Conservation (phyloP, 306 rosid species). For the Comarum palustre region DNA sequence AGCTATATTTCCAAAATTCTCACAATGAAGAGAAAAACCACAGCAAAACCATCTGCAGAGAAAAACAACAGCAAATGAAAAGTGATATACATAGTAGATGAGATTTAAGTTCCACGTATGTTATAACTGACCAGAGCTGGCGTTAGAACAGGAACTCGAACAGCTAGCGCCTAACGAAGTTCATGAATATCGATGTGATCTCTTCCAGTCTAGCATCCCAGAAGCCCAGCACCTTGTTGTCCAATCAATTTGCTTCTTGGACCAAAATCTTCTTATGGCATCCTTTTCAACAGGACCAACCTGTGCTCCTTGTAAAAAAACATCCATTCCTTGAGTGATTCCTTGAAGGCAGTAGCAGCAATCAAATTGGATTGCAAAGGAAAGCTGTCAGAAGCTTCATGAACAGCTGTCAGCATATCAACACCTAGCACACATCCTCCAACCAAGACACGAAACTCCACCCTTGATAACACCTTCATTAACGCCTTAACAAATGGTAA, state of each 20-base stretch:
- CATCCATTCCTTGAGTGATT: slow-evolving; percentile 98
- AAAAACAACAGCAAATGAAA: slow-evolving; percentile 13
- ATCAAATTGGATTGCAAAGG: slow-evolving; percentile 95
- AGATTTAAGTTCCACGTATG: slow-evolving; percentile 24
- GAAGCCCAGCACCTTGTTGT: slow-evolving; percentile 94
- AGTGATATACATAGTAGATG: slow-evolving; percentile 15
- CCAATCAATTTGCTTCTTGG: slow-evolving; percentile 90
- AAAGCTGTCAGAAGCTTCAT: slow-evolving; percentile 91
- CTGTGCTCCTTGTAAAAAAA: slow-evolving; percentile 73
- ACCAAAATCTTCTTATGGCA: slow-evolving; percentile 94
- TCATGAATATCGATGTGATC: slow-evolving; percentile 92
- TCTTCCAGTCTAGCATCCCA: slow-evolving; percentile 98
- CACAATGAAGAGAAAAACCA: no score
- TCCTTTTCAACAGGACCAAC: slow-evolving; percentile 98
- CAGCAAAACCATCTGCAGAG: background rate
- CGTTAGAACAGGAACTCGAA: slow-evolving; percentile 88
- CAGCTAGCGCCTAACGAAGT: slow-evolving; percentile 89
- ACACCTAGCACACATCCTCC: slow-evolving; percentile 97
- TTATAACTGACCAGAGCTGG: slow-evolving; percentile 69
- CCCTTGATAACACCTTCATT: slow-evolving; percentile 83
- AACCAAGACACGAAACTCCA: slow-evolving; percentile 93
- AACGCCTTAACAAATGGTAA: slow-evolving; percentile 64
- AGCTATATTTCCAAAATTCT: background rate
- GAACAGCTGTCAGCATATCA: slow-evolving; percentile 79
- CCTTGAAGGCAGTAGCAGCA: slow-evolving; percentile 97